Base-by-base conservation (phyloP, 2,329 filamentous ascomycete genomes). In the Phialophora expanda region DNA sequence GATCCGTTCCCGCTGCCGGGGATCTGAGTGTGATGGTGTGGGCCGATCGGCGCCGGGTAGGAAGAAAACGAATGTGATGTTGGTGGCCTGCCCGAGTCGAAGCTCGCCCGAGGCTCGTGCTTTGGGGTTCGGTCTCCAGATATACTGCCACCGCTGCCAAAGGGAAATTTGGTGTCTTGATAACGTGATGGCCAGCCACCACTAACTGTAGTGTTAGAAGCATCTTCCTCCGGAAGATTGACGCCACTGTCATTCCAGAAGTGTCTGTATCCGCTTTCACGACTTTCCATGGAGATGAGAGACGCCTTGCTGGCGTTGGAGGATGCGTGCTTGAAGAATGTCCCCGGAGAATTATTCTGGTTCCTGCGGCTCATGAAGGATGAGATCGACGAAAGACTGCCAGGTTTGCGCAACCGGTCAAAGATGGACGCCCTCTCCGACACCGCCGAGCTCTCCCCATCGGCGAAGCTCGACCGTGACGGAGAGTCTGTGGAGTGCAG, bases 311-410 rank as follows among this genome's bases (percentile, higher is more conserved):
- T 97, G 62, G 91, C 90, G 74, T 94, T 94, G 81, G 83, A 90
- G 26, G 90, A 93, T 67, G 93, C 93, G 72, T 90, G 89, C 81
- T 96, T 97, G 85, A 97, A 97, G 77, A 98, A 89, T 48, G 90
- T 92, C 68, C 87, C 91, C 69, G 91, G 90, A 44, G 92, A 92
- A 73, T 93, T 91, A 51, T 90, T 91, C 79, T 91, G 92, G 80
- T 97, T 97, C 88, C 97, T 97, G 81, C 95, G 90, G 72, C 94
- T 93, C 74, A 98, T 88, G 80, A 97, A 97, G n/a, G 93, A 96
- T 46, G 93, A 92, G 78, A 97, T 92, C 12, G 92, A 95, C 3
- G 92, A 92, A 85, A 96, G 96, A 83, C 92, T 95, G 71, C 92
- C 92, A 22, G 94, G 94, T 83, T 97, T 97, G 74, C 94, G 90